phyloP scores from a whole-genome alignment of 2,329 filamentous ascomycete species.

The Fusarium irregulare region DNA sequence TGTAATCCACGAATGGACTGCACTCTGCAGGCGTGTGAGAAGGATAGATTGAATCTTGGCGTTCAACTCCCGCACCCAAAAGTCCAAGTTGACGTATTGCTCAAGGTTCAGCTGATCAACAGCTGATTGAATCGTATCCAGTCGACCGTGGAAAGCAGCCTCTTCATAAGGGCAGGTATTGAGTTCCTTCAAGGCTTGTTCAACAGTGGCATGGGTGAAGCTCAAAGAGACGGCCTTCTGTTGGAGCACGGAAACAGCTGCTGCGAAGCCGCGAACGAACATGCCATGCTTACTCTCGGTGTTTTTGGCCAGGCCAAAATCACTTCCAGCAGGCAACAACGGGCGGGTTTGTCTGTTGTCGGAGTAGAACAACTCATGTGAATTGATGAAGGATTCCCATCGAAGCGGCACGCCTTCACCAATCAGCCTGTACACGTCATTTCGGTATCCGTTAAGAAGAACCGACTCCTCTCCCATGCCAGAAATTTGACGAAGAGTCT shows the following conservation, averaged over 20 bases:
- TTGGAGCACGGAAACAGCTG: slow-evolving; percentile 87
- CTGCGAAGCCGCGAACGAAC: slow-evolving; percentile 93
- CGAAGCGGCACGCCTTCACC: slow-evolving; percentile 88
- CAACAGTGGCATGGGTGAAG: slow-evolving; percentile 81
- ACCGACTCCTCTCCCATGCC: slow-evolving; percentile 90
- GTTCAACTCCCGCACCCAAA: slow-evolving; percentile 92
- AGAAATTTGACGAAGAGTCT: slow-evolving; percentile 85
- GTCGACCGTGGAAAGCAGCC: slow-evolving; percentile 79
- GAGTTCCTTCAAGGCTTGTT: slow-evolving; percentile 85
- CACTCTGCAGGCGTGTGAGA: slow-evolving; percentile 82
- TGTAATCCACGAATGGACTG: slow-evolving; percentile 87
- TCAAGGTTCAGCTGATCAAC: slow-evolving; percentile 97
- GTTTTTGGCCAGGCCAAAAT: slow-evolving; percentile 61
- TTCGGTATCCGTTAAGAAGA: slow-evolving; percentile 89
- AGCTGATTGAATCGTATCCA: slow-evolving; percentile 88
- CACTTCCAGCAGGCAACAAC: slow-evolving; percentile 52
- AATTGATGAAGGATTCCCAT: slow-evolving; percentile 98
- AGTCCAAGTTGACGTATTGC: slow-evolving; percentile 91
- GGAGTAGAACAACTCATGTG: slow-evolving; percentile 85
- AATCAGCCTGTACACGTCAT: slow-evolving; percentile 86
- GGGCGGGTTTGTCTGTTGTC: slow-evolving; percentile 60
- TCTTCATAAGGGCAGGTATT: slow-evolving; percentile 85
- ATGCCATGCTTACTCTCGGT: slow-evolving; percentile 94
- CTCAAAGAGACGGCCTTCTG: slow-evolving; percentile 83
- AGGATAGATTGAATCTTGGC: slow-evolving; percentile 83